Evolutionary conservation across 805 yeast species (phyloP), one percentile per base, ranked within the genome.

Genomic region (Maudiozyma bulderi): DNA sequence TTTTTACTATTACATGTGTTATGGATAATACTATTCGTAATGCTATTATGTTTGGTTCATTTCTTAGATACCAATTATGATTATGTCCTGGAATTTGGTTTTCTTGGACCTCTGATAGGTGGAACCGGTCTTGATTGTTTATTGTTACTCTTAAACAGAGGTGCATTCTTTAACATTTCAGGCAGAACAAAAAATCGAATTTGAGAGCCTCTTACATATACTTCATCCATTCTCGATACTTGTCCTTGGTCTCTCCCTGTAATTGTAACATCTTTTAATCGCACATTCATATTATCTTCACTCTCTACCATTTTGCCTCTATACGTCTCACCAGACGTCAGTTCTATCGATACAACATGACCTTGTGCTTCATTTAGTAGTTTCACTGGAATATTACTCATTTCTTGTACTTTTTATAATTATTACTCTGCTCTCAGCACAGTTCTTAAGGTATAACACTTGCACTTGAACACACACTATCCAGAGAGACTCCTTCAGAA

Each of bases 231-330:
- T 55, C 83, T 84, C 1, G 84, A 73, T 3, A 85, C 84, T 44
- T 74, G 73, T 4, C 39, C 38, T 4, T 96, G 96, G 47, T 87
- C 84, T 42, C 81, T 70, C 30, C 81, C 78, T 0, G 96, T 90
- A 44, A 85, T 81, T 1, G 84, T 78, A 40, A 85, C 95, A 61
- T 91, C 95, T 54, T 78, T 72, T 45, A 91, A 67, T 52, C 90
- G 95, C 29, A 91, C 80, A 63, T 91, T 91, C 98, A 91, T 93
- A 65, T 84, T 90, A 59, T 91, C 98, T 68, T 91, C 96, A 65
- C 84, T 82, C 60, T 85, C 96, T 3, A 84, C 64, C 43, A 91
- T 74, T 62, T 84, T 88, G 1, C 99, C 99, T 37, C 95, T 74
- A 62, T 91, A 91, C 0, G 85, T 78, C 54, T 85, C 90, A 1